Evolutionary conservation across 2,329 filamentous ascomycete species (phyloP).

Genomic region (Hypoxylon sp.): DNA sequence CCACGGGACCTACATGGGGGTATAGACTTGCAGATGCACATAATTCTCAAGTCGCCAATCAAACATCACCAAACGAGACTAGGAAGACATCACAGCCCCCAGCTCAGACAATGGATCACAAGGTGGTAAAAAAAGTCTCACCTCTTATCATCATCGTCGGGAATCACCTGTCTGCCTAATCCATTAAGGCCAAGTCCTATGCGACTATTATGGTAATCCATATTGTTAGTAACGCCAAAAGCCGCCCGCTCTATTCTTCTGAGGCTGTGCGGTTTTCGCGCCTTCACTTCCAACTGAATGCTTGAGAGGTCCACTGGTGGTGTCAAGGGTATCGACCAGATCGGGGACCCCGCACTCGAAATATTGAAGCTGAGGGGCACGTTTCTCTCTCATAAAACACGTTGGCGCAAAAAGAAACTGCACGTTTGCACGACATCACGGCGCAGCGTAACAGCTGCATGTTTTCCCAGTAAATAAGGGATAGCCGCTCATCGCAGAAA

Average conservation of each 20-base stretch:
- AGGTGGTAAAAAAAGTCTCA: conserved; percentile 43
- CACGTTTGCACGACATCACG: conserved; percentile 23
- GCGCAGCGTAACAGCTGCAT: conserved; percentile 23
- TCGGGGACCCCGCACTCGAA: conserved; percentile 41
- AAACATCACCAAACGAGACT: conserved; percentile 32
- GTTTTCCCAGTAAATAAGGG: conserved; percentile 13
- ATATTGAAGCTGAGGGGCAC: conserved; percentile 29
- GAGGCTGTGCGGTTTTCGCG: conserved; percentile 22
- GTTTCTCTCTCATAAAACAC: conserved; percentile 10
- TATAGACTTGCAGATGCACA: conserved; percentile 34
- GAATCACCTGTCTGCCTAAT: conserved; percentile 37
- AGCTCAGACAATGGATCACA: conserved; percentile 43
- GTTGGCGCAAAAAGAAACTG: conserved; percentile 20
- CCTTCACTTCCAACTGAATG: conserved; percentile 11
- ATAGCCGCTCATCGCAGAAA: conserved; percentile 10
- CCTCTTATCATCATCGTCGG: conserved; percentile 30
- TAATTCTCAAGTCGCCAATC: conserved; percentile 34
- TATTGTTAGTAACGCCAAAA: conserved; percentile 5
- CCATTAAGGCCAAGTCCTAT: conserved; percentile 19
- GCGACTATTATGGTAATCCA: neutral
- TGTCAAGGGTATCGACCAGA: conserved; percentile 17
- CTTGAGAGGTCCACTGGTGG: too few relatives aligned
- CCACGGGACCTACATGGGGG: conserved; percentile 34
- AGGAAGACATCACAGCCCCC: conserved; percentile 37
- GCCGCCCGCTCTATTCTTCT: neutral